Conservation (phyloP, 164 flowering plant genomes). For the Litsea cubeba region DNA sequence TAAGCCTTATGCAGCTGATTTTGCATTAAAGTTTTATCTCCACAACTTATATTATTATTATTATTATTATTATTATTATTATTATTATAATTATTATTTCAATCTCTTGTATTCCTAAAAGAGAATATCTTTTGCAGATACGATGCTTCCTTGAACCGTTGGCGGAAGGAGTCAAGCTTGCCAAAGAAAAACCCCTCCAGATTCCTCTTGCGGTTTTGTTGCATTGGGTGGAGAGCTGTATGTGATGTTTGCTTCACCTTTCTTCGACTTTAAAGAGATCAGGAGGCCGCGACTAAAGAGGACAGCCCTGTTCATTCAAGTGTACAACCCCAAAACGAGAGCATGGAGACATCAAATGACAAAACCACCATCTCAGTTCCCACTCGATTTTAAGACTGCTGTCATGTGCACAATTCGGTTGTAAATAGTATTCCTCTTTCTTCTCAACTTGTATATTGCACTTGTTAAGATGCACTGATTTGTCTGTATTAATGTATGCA, state of each 20-base stretch:
- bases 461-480: neutral
- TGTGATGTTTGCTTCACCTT: constrained; percentile 38
- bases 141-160: constrained; percentile 48
- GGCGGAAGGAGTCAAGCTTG: constrained; percentile 60
- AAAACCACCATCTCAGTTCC: constrained; percentile 41
- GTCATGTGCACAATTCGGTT: constrained; percentile 55
- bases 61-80: too few species aligned
- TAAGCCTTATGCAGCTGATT: too few species aligned
- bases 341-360: constrained; percentile 59
- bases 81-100: too few species aligned
- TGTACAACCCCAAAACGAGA: constrained; percentile 59
- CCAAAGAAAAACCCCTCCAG: constrained; percentile 44
- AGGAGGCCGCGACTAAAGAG: constrained; percentile 42
- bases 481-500: neutral
- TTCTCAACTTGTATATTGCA: neutral
- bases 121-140: constrained; percentile 24
- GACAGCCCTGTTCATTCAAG: constrained; percentile 48
- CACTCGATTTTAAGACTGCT: constrained; percentile 34
- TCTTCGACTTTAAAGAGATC: constrained; percentile 4
- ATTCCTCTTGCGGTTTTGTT: constrained; percentile 49
- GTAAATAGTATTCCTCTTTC: neutral
- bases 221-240: constrained; percentile 58
- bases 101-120: too few species aligned
- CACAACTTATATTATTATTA: too few species aligned
- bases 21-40: too few species aligned